Base-by-base conservation (phyloP, 2,329 filamentous ascomycete genomes). In the Calonectria naviculata region DNA sequence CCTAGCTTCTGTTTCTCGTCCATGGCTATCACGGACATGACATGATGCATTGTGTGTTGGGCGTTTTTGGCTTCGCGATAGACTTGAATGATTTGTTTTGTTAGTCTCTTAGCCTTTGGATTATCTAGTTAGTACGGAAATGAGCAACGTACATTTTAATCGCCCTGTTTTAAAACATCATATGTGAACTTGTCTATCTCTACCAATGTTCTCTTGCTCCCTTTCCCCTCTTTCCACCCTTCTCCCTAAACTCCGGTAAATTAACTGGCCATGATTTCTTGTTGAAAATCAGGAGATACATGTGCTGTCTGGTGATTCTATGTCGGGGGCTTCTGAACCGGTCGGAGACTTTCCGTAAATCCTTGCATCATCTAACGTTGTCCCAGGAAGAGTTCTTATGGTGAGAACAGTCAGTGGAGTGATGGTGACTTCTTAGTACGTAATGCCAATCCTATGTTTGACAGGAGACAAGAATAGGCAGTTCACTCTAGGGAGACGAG, bases 41-140 rank as follows among this genome's bases (percentile, higher is more conserved):
- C 42, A 68, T 61, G 65, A 68, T 78, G 76, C 73, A 78, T 78
- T 76, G 31, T 71, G 71, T 71, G 75, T 75, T 68, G 71, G 76
- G 76, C 76, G 76, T 78, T 78, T 71, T 72, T 44, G 76, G 76
- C 65, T 71, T 71, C 38, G 68, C 52, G 73, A 71, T 74, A 76
- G 71, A 77, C 49, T 70, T 70, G 68, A 64, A 58, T 62, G 63
- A 41, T 29, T 67, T 60, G 54, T 70, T 70, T 47, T 70, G 65
- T 75, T 68, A 63, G 46, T 72, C 42, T 31, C 68, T 75, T 72
- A 68, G 60, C 60, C 64, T 67, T 74, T 71, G 46, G 67, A 65
- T 66, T 71, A 73, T 67, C 62, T 70, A 62, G 65, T 65, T 74
- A 75, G 75, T 74, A 74, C 62, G 64, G 71, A 74, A 71, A 78